phyloP scores from a whole-genome alignment of 73 alveolate genomes.

The Stentor roeselii region DNA sequence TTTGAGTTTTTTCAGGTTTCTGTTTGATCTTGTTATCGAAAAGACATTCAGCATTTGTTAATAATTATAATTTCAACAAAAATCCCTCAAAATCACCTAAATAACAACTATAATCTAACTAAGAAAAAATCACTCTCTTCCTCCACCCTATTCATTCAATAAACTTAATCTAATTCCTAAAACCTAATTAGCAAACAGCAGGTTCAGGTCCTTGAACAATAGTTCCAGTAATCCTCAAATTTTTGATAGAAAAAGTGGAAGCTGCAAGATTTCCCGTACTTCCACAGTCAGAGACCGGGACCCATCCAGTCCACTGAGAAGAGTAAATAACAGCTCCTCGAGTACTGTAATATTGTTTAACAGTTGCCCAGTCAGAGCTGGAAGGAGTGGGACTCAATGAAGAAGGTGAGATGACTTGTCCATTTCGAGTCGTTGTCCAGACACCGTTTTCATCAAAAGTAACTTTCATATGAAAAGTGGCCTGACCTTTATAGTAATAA shows the following conservation, averaged over 20 bases:
- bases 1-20: too few species aligned
- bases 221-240: neutral
- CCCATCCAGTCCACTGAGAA: conserved; percentile 18
- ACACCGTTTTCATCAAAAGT: neutral
- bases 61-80: too few species aligned
- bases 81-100: too few species aligned
- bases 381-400: neutral
- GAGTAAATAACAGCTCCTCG: conserved; percentile 1
- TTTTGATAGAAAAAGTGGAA: neutral
- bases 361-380: neutral
- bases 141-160: too few species aligned
- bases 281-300: neutral
- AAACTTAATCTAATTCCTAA: too few species aligned
- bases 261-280: neutral
- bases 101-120: too few species aligned
- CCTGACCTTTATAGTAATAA: neutral
- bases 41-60: too few species aligned
- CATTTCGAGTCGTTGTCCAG: neutral
- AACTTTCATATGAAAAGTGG: neutral
- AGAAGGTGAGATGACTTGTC: conserved; percentile 1
- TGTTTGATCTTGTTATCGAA: too few species aligned
- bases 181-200: too few species aligned
- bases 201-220: conserved; percentile 10
- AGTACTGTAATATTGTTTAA: neutral
- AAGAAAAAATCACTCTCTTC: too few species aligned